Conservation (phyloP, 2,329 filamentous ascomycete species). For the Fonsecaea erecta region DNA sequence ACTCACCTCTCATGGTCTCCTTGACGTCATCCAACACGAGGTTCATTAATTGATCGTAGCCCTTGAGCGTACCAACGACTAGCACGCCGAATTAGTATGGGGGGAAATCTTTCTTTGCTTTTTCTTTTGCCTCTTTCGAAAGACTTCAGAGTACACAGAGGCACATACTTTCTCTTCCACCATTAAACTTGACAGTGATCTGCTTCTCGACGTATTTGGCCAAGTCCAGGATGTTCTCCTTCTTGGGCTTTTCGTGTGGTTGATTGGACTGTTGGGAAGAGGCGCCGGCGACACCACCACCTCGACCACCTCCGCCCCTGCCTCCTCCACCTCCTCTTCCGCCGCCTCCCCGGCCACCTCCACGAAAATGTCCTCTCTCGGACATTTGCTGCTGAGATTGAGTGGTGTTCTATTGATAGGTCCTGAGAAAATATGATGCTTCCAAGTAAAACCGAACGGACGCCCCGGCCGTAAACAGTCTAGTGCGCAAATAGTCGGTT, state of each 20-base stretch:
- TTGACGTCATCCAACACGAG: conserved; percentile 92
- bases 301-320: conserved; percentile 41
- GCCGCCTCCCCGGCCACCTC: conserved; percentile 31
- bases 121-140: neutral
- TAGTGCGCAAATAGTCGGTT: conserved; percentile 6
- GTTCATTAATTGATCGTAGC: conserved; percentile 98
- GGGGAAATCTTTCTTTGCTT: neutral
- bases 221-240: conserved; percentile 97
- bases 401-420: neutral
- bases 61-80: conserved; percentile 90
- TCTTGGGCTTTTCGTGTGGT: conserved; percentile 80
- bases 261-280: conserved; percentile 54
- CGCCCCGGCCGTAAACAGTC: conserved; percentile 8
- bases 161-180: conserved; percentile 79
- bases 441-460: neutral
- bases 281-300: conserved; percentile 52
- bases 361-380: conserved; percentile 59
- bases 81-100: conserved; percentile 8
- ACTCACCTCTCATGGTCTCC: conserved; percentile 81
- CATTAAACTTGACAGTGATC: conserved; percentile 95
- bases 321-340: conserved; percentile 58
- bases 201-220: conserved; percentile 97
- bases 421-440: neutral
- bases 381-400: conserved; percentile 42
- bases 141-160: neutral